Conservation (phyloP, 2,329 filamentous ascomycete species). For the Keithomyces neogunnii region DNA sequence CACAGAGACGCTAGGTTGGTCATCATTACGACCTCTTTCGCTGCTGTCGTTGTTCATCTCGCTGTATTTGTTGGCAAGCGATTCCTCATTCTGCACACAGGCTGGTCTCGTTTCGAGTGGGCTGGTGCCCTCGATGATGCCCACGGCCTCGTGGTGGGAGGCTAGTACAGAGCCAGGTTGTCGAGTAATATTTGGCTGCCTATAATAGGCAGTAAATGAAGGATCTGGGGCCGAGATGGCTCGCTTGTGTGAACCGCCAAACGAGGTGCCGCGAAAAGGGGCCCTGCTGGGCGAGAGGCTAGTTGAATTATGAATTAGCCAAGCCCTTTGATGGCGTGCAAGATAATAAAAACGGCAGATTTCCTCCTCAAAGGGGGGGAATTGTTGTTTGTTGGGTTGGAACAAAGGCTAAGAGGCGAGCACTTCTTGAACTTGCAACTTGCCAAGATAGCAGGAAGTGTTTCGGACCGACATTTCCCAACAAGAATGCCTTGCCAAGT, state of each 20-base stretch:
- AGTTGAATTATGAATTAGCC: constrained; percentile 1
- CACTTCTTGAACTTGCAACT: not conserved
- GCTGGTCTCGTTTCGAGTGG: not conserved
- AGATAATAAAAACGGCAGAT: too few species aligned
- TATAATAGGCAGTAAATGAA: constrained; percentile 13
- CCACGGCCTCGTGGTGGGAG: constrained; percentile 10
- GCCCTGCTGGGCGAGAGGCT: constrained; percentile 12
- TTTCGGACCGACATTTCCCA: not conserved
- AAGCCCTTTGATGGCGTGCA: not conserved
- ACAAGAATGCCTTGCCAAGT: not conserved
- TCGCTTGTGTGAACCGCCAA: constrained; percentile 35
- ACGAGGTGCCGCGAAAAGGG: constrained; percentile 7
- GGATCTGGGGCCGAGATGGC: constrained; percentile 42
- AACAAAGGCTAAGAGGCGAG: too few species aligned
- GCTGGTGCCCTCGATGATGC: not conserved
- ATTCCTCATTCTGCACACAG: not conserved
- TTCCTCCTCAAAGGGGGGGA: too few species aligned
- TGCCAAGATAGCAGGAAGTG: not conserved
- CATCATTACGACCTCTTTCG: not conserved
- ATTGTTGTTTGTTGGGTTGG: too few species aligned
- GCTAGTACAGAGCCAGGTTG: constrained; percentile 11
- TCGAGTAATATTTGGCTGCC: constrained; percentile 1
- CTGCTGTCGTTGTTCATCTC: not conserved
- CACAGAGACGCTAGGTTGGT: not conserved
- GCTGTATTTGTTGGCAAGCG: not conserved